A percentile compares a stretch with the other conserved stretches of the same genome.
phyloP scores from a whole-genome alignment of 164 flowering plant species.

The Brasenia schreberi region DNA sequence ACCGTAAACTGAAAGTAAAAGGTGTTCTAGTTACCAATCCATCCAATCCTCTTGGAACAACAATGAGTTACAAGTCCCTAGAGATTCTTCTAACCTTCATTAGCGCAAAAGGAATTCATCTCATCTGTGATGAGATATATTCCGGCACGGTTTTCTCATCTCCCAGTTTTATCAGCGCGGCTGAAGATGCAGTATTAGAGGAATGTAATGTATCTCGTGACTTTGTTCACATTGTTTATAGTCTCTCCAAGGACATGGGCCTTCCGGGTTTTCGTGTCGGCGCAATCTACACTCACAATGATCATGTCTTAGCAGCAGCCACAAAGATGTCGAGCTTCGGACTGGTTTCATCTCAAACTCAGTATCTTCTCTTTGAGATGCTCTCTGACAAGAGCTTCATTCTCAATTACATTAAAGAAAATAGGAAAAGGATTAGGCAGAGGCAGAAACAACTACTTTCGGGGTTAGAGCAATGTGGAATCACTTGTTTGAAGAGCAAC shows the following conservation, averaged over 20 bases:
- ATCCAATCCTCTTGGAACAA: conserved; percentile 31
- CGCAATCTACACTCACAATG: conserved; percentile 23
- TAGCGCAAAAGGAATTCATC: conserved; percentile 14
- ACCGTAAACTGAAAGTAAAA: conserved; percentile 18
- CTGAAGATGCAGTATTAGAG: conserved; percentile 9
- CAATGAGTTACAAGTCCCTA: conserved; percentile 16
- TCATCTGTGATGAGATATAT: conserved; percentile 29
- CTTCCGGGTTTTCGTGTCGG: conserved; percentile 33
- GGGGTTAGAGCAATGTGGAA: conserved; percentile 16
- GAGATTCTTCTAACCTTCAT: conserved; percentile 17
- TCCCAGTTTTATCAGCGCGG: conserved; percentile 17
- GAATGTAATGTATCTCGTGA: conserved; percentile 4
- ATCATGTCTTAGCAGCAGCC: conserved; percentile 19
- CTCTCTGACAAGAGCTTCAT: conserved; percentile 21
- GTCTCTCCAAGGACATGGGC: conserved; percentile 34
- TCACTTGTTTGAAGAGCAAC: conserved; percentile 23
- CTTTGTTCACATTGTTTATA: conserved; percentile 22
- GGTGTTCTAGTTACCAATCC: conserved; percentile 32
- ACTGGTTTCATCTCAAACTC: conserved; percentile 29
- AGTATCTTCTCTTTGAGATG: conserved; percentile 18
- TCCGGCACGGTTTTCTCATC: conserved; percentile 24
- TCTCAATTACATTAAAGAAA: conserved; percentile 11
- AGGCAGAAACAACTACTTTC: conserved; percentile 17
- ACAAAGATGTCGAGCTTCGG: conserved; percentile 45
- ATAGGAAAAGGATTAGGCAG: conserved; percentile 12